phyloP scores from a whole-genome alignment of 371 early-diverging fungal genomes.

The Mucor irregularis region DNA sequence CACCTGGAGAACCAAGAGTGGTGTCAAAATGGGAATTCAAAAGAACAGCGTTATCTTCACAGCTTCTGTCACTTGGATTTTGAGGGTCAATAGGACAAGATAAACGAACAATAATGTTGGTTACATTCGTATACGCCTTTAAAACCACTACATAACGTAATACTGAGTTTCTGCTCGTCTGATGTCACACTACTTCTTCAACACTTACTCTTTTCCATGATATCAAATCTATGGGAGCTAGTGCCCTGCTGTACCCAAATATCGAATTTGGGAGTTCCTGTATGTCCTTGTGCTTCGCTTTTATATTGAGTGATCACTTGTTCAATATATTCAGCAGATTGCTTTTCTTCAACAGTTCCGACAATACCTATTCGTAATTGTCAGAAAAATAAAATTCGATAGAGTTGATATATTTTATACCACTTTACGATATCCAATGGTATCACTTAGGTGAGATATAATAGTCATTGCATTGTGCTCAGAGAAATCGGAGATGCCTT shows the following conservation, averaged over 20 bases:
- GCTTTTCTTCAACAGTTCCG: constrained; percentile 47
- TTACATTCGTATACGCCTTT: constrained; percentile 69
- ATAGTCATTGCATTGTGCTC: constrained; percentile 56
- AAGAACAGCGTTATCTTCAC: constrained; percentile 67
- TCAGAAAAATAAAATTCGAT: background rate
- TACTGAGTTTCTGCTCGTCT: too few species aligned
- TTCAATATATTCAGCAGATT: constrained; percentile 41
- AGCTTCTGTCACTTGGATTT: constrained; percentile 24
- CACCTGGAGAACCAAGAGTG: constrained; percentile 60
- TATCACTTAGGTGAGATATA: constrained; percentile 50
- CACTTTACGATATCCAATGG: constrained; percentile 61
- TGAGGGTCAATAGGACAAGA: constrained; percentile 57
- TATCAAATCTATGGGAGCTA: constrained; percentile 73
- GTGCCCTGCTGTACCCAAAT: constrained; percentile 60
- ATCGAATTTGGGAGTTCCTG: constrained; percentile 58
- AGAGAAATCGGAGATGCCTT: constrained; percentile 49
- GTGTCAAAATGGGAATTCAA: constrained; percentile 77
- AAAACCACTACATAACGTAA: constrained; percentile 69
- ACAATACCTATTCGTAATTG: constrained; percentile 37
- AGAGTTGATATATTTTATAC: constrained; percentile 1
- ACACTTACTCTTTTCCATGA: constrained; percentile 66
- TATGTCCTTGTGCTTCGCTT: constrained; percentile 29
- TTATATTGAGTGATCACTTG: constrained; percentile 33
- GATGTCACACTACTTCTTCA: background rate
- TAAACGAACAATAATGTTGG: constrained; percentile 73